Evolutionary conservation across 2,329 filamentous ascomycete genomes (phyloP), one percentile per base, ranked within the genome.

Genomic region (Graphilbum ipis-grandicollis): DNA sequence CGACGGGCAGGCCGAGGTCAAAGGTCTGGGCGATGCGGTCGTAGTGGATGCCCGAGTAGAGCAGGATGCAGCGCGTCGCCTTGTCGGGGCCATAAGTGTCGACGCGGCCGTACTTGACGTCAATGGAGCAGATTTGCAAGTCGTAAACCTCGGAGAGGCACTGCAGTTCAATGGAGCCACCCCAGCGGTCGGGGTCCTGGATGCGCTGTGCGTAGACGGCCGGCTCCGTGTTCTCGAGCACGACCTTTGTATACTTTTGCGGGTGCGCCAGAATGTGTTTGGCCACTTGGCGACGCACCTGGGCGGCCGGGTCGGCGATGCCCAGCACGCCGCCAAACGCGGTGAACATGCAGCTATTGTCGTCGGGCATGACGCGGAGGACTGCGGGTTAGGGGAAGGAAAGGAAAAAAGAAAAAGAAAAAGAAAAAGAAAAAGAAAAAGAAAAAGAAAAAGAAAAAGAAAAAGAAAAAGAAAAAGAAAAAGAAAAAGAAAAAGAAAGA

Each of bases 41-140:
- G 57, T 94, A 94, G 54, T 94, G 86, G 35, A 94, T 90, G 3
- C 85, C 85, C 0, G 80, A 88, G 56, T 93, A 94, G 1, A 93
- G 76, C 19, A 94, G 62, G 19, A 93, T 74, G 49, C 82, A 86
- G 7, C 83, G 68, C 30, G 67, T 70, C 25, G 60, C 54, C 37
- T 71, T 70, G 1, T 74, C 73, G 50, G 90, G 81, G 45, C 92
- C 92, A 57, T 88, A 92, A 5, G 70, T 70, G 48, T 84, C 78
- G 6, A 83, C 63, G 4, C 54, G 51, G 19, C 52, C 49, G 21
- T 50, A 49, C 49, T 71, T 66, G 30, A 93, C 83, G 52, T 93
- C 84, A 44, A 88, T 78, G 29, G 79, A 81, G 54, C 75, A 82
- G 36, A 93, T 84, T 52, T 93, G 83, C 21, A 93, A 68, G 41